A percentile compares a stretch with the other conserved stretches of the same genome.
Evolutionary conservation across 352 stramenopile species (phyloP).

Genomic region (Phytophthora hibernalis): DNA sequence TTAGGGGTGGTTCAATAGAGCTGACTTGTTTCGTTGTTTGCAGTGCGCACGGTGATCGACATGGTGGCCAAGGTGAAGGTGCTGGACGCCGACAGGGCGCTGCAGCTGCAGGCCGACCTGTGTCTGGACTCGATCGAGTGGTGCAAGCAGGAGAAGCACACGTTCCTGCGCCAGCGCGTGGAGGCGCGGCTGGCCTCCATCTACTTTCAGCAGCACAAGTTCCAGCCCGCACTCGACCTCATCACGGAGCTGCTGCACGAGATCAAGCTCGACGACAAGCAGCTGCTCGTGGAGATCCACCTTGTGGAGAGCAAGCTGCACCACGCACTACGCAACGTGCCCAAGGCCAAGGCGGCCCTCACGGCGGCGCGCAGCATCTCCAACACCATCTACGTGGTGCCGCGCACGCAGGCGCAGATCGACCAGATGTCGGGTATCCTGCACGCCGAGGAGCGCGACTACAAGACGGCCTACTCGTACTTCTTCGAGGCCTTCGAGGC

Average conservation of each 20-base stretch:
- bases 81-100: slow-evolving; percentile 89
- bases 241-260: slow-evolving; percentile 95
- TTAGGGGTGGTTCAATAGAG: neutral
- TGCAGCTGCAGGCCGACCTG: slow-evolving; percentile 95
- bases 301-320: slow-evolving; percentile 98
- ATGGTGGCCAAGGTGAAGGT: slow-evolving; percentile 94
- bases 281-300: slow-evolving; percentile 99
- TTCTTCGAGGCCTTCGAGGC: slow-evolving; percentile 99
- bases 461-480: slow-evolving; percentile 99
- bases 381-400: slow-evolving; percentile 98
- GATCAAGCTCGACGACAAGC: slow-evolving; percentile 99
- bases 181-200: slow-evolving; percentile 95
- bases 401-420: slow-evolving; percentile 94
- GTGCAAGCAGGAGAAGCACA: slow-evolving; percentile 94
- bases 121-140: slow-evolving; percentile 96
- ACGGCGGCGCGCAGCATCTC: slow-evolving; percentile 97
- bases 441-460: slow-evolving; percentile 98
- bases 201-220: slow-evolving; percentile 92
- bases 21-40: neutral
- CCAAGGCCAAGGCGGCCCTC: slow-evolving; percentile 96
- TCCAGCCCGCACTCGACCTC: slow-evolving; percentile 93
- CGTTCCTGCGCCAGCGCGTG: slow-evolving; percentile 98
- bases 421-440: slow-evolving; percentile 98
- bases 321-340: slow-evolving; percentile 97
- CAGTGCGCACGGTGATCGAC: slow-evolving; percentile 97